Conservation (phyloP, 2,329 filamentous ascomycete genomes). For the Alternaria infectoria region DNA sequence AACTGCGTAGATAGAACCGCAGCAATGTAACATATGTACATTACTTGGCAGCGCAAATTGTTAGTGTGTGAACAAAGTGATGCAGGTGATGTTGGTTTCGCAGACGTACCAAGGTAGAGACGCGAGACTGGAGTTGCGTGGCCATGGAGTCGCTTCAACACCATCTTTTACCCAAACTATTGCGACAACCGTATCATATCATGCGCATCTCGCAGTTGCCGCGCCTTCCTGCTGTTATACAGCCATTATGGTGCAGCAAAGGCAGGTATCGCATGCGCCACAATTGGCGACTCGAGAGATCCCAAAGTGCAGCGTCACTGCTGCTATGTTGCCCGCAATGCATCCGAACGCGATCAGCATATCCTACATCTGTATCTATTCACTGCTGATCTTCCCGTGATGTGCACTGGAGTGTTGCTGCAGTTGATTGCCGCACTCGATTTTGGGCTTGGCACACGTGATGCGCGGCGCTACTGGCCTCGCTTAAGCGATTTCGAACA, state of each 20-base stretch:
- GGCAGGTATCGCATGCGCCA: neutral
- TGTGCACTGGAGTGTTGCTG: neutral
- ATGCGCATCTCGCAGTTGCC: neutral
- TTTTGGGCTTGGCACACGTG: conserved; percentile 15
- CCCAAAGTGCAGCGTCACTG: neutral
- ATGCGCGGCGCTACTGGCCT: conserved; percentile 15
- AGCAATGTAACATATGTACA: neutral
- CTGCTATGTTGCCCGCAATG: neutral
- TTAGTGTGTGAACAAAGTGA: neutral
- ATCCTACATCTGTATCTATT: neutral
- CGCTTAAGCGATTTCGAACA: conserved; percentile 11
- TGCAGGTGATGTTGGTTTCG: neutral
- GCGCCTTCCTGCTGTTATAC: neutral
- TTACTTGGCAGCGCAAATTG: neutral
- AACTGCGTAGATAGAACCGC: neutral
- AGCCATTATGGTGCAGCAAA: neutral
- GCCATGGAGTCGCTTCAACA: neutral
- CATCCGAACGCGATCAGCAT: neutral
- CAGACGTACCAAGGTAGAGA: neutral
- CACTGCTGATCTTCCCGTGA: neutral
- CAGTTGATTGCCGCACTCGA: neutral
- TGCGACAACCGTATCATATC: neutral
- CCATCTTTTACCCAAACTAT: neutral
- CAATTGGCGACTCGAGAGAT: neutral
- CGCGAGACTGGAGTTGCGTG: too few relatives aligned